Percentiles rank a stretch among this genome's conserved stretches.
Evolutionary conservation across 2,329 filamentous ascomycete genomes (phyloP).

Genomic region (Capronia americana): DNA sequence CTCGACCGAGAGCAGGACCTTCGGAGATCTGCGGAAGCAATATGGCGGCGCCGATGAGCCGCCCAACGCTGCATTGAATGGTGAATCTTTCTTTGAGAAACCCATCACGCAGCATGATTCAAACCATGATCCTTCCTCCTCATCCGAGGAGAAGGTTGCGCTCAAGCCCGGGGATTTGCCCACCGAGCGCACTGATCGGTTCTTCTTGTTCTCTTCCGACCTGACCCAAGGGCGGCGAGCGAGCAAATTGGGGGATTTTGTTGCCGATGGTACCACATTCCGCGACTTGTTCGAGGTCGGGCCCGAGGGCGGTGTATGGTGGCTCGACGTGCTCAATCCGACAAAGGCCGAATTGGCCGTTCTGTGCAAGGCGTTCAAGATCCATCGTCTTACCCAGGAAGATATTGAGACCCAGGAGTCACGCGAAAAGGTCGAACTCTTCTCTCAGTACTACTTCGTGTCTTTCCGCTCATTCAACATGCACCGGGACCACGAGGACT

Average conservation of each 20-base stretch:
- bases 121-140: conserved; percentile 46
- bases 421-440: conserved; percentile 97
- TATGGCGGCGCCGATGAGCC: conserved; percentile 44
- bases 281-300: conserved; percentile 81
- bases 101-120: conserved; percentile 37
- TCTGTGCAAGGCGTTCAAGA: conserved; percentile 91
- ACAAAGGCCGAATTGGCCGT: conserved; percentile 85
- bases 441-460: conserved; percentile 97
- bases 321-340: conserved; percentile 92
- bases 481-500: conserved; percentile 77
- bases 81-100: conserved; percentile 39
- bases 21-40: conserved; percentile 64
- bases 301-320: conserved; percentile 87
- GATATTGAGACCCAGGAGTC: conserved; percentile 96
- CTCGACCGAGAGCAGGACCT: conserved; percentile 59
- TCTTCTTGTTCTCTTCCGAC: conserved; percentile 96
- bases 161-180: conserved; percentile 7
- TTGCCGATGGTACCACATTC: conserved; percentile 88
- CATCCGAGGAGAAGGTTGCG: conserved; percentile 56
- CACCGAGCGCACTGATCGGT: conserved; percentile 71
- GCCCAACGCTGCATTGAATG: conserved; percentile 45
- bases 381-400: conserved; percentile 94
- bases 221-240: conserved; percentile 93
- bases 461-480: conserved; percentile 94
- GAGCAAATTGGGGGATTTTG: conserved; percentile 82